Conservation (phyloP, 2,329 filamentous ascomycete genomes). For the Nectriaceae sp. region DNA sequence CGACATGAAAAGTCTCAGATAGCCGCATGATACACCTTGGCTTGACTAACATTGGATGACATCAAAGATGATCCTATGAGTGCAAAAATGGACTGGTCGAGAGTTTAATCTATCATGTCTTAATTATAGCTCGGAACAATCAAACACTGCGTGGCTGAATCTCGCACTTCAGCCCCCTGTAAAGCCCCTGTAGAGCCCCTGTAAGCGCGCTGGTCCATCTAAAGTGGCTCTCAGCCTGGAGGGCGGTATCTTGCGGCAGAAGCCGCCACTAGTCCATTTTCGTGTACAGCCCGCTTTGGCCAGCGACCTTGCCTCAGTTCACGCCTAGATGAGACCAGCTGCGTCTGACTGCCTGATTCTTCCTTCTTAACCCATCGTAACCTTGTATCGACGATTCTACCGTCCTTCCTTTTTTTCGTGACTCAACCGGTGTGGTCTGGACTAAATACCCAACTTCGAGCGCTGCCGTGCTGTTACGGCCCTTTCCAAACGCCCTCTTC, state of each 20-base stretch:
- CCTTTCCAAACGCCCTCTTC: neutral
- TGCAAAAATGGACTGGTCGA: no score
- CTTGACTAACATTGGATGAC: no score
- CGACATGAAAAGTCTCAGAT: no score
- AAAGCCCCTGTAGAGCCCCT: no score
- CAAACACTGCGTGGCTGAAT: no score
- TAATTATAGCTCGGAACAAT: no score
- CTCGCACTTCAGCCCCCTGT: no score
- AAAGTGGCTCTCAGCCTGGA: neutral
- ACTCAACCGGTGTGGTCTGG: constrained; percentile 19
- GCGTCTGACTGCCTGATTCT: constrained; percentile 33
- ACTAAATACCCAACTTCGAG: constrained; percentile 2
- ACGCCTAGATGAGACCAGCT: constrained; percentile 27
- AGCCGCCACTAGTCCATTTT: constrained; percentile 19
- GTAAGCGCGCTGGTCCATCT: no score
- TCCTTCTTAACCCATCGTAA: constrained; percentile 5
- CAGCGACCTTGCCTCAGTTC: constrained; percentile 27
- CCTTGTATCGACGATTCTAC: constrained; percentile 11
- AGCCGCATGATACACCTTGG: no score
- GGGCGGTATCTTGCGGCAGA: constrained; percentile 28
- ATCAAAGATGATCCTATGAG: no score
- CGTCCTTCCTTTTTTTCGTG: constrained; percentile 17
- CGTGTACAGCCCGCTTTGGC: constrained; percentile 17
- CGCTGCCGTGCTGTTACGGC: neutral
- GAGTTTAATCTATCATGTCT: no score